Conservation (phyloP, 768 basidiomycete species). For the Gloeopeniophorella convolvens region DNA sequence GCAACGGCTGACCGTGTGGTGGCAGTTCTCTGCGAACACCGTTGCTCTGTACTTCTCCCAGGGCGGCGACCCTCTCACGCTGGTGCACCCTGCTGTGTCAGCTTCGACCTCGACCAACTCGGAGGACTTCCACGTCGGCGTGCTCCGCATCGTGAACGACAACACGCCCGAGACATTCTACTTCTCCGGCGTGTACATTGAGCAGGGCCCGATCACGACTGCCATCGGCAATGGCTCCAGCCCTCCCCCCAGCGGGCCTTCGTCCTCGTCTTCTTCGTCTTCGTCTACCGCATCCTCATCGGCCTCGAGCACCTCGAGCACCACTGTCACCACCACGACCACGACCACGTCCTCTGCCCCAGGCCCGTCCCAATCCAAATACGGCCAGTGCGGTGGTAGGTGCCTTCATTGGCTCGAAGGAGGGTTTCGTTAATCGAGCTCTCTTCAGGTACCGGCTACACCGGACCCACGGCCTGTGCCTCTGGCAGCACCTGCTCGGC, state of each 20-base stretch:
- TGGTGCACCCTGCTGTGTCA: constrained; percentile 42
- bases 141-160: constrained; percentile 47
- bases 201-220: constrained; percentile 50
- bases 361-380: constrained; percentile 39
- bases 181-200: constrained; percentile 55
- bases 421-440: not conserved
- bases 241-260: too few species aligned
- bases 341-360: too few species aligned
- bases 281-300: constrained; percentile 22
- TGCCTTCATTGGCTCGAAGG: not conserved
- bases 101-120: constrained; percentile 53
- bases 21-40: constrained; percentile 45
- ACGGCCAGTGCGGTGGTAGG: constrained; percentile 48
- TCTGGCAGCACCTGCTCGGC: constrained; percentile 38
- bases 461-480: constrained; percentile 41
- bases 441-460: constrained; percentile 35
- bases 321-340: constrained; percentile 31
- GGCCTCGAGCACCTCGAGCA: constrained; percentile 22
- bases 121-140: constrained; percentile 55
- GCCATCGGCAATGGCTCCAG: constrained; percentile 35
- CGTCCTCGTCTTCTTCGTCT: constrained; percentile 8
- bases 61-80: constrained; percentile 39
- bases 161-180: constrained; percentile 49
- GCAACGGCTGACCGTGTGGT: too few species aligned
- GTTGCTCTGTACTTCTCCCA: constrained; percentile 56